Base-by-base conservation (phyloP, 306 rosid species). In the Pterocarpus santalinus region DNA sequence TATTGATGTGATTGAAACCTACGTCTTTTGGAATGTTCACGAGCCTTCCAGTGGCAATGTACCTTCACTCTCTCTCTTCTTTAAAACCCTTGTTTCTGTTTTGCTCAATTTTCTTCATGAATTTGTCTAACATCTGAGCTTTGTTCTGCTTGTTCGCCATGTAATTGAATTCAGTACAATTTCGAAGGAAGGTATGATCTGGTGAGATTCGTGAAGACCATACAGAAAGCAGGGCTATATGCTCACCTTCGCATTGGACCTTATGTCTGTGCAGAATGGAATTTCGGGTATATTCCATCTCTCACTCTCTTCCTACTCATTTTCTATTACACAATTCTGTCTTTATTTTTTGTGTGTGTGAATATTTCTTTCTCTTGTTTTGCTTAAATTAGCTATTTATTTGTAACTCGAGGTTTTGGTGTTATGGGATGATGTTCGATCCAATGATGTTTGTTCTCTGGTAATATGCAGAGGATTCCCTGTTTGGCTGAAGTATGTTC, bases 231-330 rank as follows among this genome's bases (percentile, higher is more conserved):
- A 46, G 97, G 99, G 55, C 87, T 96, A 22, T 93, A 92, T 80
- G 99, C 97, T 83, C 92, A 93, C 77, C 90, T 96, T 74, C 93
- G 99, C 81, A 90, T 96, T 88, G 99, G 99, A 85, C 99, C 99
- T 82, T 96, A 96, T 81, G 97, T 96, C 79, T 96, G 99, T 86
- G 99, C 98, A 12, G 99, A 96, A 77, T 96, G 99, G 99, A 96
- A 96, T 86, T 93, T 93, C 49, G 99, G 99, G 99, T 96, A 96
- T 77, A 61, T 63, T 34, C 61, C 67, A 47, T 68, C 53, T 69
- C 79, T 47, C 10, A 60, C 41, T 32, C 55, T 72, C 61, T 17
- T 15, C 69, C 58, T 51, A 32, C 51, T 66, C 17, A 51, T 57
- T 69, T 41, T 65, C 35, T 60, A 13, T 28, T 51, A 7, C 8